Percentiles rank a stretch among this genome's conserved stretches.
phyloP scores from a whole-genome alignment of 208 protist genomes.

The Leishmania amazonensis region DNA sequence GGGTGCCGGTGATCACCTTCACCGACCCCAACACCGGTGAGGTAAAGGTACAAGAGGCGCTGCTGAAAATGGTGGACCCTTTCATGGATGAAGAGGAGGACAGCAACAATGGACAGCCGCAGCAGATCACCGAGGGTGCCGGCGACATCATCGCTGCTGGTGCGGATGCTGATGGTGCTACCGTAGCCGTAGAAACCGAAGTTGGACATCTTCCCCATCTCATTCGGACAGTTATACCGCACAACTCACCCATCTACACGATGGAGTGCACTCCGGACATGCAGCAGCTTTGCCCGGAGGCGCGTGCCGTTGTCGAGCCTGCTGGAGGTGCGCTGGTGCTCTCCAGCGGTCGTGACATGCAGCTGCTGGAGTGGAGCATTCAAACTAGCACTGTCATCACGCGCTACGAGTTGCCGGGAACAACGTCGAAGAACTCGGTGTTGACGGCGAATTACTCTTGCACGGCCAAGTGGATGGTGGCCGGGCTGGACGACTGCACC shows the following conservation, averaged over 20 bases:
- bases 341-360: slow-evolving; percentile 31
- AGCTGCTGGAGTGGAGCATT: slow-evolving; percentile 40
- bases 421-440: slow-evolving; percentile 22
- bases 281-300: slow-evolving; percentile 25
- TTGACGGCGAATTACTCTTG: slow-evolving; percentile 29
- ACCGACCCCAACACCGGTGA: slow-evolving; percentile 35
- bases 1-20: slow-evolving; percentile 39
- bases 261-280: slow-evolving; percentile 30
- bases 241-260: slow-evolving; percentile 48
- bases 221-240: slow-evolving; percentile 27
- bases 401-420: slow-evolving; percentile 25
- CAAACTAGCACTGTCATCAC: slow-evolving; percentile 16
- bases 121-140: slow-evolving; percentile 11
- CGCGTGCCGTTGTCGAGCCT: slow-evolving; percentile 11
- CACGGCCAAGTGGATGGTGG: slow-evolving; percentile 29
- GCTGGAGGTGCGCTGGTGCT: slow-evolving; percentile 24
- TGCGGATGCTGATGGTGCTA: neutral
- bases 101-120: neutral
- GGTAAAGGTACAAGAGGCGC: slow-evolving; percentile 25
- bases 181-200: neutral
- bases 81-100: slow-evolving; percentile 36
- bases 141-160: slow-evolving; percentile 6
- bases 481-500: slow-evolving; percentile 37
- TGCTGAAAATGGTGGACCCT: slow-evolving; percentile 36
- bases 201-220: slow-evolving; percentile 30